Conservation (phyloP, 345 rosid genomes). For the Raphanus raphanistrum region DNA sequence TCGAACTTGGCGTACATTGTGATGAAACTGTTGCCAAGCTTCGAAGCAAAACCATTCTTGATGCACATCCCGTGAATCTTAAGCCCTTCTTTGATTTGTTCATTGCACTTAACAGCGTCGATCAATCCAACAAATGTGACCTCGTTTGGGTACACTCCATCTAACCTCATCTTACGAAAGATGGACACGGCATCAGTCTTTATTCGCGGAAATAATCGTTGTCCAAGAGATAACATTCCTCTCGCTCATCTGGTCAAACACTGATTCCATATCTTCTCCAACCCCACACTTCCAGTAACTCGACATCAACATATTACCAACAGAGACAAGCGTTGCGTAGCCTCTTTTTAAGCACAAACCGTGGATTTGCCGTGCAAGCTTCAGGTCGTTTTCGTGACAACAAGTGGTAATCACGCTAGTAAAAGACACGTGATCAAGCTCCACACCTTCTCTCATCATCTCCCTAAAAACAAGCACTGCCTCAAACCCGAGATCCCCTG, state of each 20-base stretch:
- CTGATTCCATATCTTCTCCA: conserved; percentile 53
- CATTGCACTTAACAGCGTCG: conserved; percentile 50
- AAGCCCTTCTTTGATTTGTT: conserved; percentile 54
- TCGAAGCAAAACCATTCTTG: conserved; percentile 50
- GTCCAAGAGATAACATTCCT: conserved; percentile 89
- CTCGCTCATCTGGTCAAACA: conserved; percentile 57
- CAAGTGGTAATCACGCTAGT: conserved; percentile 76
- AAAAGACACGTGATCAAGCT: conserved; percentile 82
- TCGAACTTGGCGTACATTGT: conserved; percentile 84
- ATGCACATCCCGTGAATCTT: conserved; percentile 65
- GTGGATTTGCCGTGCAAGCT: conserved; percentile 75
- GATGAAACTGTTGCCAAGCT: conserved; percentile 64
- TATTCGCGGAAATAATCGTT: conserved; percentile 63
- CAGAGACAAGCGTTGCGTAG: conserved; percentile 54
- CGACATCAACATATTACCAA: conserved; percentile 75
- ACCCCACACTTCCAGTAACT: conserved; percentile 65
- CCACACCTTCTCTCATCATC: conserved; percentile 61
- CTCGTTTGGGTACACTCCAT: conserved; percentile 72
- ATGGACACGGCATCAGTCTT: conserved; percentile 53
- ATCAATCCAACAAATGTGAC: conserved; percentile 77
- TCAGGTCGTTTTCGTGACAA: conserved; percentile 61
- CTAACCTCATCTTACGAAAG: conserved; percentile 65
- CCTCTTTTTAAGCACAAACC: conserved; percentile 71
- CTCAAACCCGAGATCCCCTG: conserved; percentile 53
- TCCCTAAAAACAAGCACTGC: conserved; percentile 55